Base-by-base conservation (phyloP, 1,139 yeast genomes). In the Pichia kudriavzevii region DNA sequence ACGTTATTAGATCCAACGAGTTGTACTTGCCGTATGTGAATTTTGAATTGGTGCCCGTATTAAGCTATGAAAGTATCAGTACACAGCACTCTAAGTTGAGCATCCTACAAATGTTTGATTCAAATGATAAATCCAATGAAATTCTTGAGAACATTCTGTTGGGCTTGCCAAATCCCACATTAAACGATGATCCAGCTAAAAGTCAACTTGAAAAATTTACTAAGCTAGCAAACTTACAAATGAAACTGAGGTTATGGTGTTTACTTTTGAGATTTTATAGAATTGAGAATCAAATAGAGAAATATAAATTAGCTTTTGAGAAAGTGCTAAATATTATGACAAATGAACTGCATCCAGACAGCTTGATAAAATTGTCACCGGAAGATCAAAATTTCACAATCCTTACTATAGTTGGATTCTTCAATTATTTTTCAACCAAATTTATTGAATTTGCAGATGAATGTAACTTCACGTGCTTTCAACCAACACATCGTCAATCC, bases 221-320 rank as follows among this genome's bases (percentile, higher is more conserved):
- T 15, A 60, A 63, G 2, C 63, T 63, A 11, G 76, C 94, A 0
- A 73, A 91, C 0, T 63, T 80, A 15, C 79, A 76, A 25, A 69
- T 87, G 57, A 74, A 72, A 38, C 60, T 85, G 25, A 76, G 76
- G 38, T 60, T 91, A 3, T 88, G 97, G 96, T 72, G 74, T 30
- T 66, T 83, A 17, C 61, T 91, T 13, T 66, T 84, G 28, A 74
- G 72, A 43, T 72, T 72, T 37, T 85, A 83, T 48, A 58, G 64
- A 7, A 62, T 59, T 10, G 55, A 60, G 5, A 57, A 64, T 0
- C 63, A 72, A 30, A 40, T 62, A 11, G 47, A 47, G 1, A 63
- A 66, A 26, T 64, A 75, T 26, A 66, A 72, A 37, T 50, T 54
- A n/a, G 85, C 85, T 0, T 72, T 79, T 47, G 70, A 72, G 35